Base-by-base conservation (phyloP, 192 early-diverging fungal genomes). In the Chytriomyces hyalinus region DNA sequence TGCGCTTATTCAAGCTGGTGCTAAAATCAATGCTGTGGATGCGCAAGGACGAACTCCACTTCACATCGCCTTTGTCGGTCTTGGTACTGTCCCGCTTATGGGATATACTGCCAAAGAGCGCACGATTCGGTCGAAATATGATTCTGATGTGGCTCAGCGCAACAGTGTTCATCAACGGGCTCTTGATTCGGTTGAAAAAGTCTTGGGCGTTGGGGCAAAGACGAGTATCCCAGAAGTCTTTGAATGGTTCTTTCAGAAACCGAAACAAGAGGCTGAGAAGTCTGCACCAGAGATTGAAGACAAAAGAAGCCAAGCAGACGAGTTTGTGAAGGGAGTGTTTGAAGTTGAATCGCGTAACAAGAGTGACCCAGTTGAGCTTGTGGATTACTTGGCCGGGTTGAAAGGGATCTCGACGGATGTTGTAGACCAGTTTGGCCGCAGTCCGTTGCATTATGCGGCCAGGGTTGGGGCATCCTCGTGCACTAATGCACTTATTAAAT, bases 361-460 rank as follows among this genome's bases (percentile, higher is more conserved):
- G 53, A 76, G 61, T n/a, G 88, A 89, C 76, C 87, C 85, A 45
- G 80, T 89, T 44, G 84, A 88, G 61, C 84, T 88, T 47, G 65
- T 89, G 5, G 80, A 71, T 11, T 86, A 73, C 24, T 50, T 90
- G n/a, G 65, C 76, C 6, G 51, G 47, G n/a, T 49, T 70, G 8
- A 48, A 67, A 17, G 47, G 66, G 13, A 77, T 86, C 11, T 17
- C 79, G 49, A 59, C 78, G 5, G 83, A 88, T 51, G 17, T 76
- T 6, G 64, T 53, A 6, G 88, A 90, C 73, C 75, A 62, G 8
- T 87, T 90, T 75, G 88, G 88, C 3, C 50, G 88, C 24, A 86
- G 83, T 0, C 84, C 87, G 11, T 71, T 90, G 24, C 88, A 90
- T 70, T 90, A 90, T 65, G 87, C 88, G 26, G 86, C 78, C 5